Percentiles rank a stretch among this genome's conserved stretches.
These are phyloP conservation scores for Umbellularia californica DNA, from an alignment of 164 flowering plant genomes.

Conservation along the genomic window DNA sequence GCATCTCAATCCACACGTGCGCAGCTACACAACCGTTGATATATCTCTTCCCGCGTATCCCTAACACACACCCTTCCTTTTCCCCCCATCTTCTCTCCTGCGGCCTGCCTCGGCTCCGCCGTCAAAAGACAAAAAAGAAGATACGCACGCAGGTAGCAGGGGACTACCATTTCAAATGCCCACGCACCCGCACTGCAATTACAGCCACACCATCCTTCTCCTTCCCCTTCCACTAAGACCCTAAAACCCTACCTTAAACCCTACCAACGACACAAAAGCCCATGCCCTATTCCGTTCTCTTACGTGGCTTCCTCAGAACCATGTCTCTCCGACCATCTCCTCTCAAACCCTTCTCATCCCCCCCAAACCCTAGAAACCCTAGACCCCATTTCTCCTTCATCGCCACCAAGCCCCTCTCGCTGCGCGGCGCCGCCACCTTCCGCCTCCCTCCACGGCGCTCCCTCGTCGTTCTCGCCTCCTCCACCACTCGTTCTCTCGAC, in stretches of 20 bases:
- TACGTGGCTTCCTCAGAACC: constrained; percentile 10
- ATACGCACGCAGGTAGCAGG: background rate
- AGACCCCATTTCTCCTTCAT: constrained; percentile 14
- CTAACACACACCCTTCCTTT: no score
- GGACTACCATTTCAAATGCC: background rate
- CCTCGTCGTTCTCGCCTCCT: constrained; percentile 20
- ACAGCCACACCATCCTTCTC: background rate
- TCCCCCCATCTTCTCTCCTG: no score
- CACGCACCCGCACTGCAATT: background rate
- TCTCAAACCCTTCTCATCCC: background rate
- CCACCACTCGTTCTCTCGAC: constrained; percentile 15
- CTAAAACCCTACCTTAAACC: no score
- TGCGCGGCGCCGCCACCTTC: constrained; percentile 33
- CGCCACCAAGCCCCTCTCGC: constrained; percentile 41
- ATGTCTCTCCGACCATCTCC: constrained; percentile 18
- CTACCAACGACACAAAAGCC: no score
- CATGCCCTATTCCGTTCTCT: background rate
- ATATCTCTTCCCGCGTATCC: no score
- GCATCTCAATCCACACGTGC: no score
- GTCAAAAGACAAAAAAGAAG: background rate
- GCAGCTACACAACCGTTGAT: no score
- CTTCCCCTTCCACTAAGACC: background rate
- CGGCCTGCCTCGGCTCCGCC: background rate
- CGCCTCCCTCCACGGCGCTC: constrained; percentile 59
- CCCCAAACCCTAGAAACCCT: constrained; percentile 21